phyloP scores from a whole-genome alignment of 345 rosid species.

The Populus pruinosa region DNA sequence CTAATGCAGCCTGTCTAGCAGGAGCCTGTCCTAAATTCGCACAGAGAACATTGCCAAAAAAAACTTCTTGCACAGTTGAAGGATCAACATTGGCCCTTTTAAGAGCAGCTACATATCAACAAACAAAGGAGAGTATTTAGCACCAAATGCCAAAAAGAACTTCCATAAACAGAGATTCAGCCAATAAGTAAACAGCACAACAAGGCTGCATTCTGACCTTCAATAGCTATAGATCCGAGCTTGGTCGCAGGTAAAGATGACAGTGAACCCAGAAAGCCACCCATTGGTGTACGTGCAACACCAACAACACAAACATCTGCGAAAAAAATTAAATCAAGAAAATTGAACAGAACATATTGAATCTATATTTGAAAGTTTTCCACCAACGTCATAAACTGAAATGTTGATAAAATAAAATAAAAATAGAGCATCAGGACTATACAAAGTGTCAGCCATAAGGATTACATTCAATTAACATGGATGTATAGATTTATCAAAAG shows the following conservation, averaged over 20 bases:
- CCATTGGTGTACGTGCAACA: slow-evolving; percentile 96
- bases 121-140: background rate
- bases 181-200: background rate
- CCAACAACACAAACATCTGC: slow-evolving; percentile 97
- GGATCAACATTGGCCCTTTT: slow-evolving; percentile 87
- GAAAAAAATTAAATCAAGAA: slow-evolving; percentile 12
- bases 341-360: background rate
- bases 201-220: slow-evolving; percentile 40
- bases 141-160: background rate
- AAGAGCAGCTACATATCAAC: slow-evolving; percentile 66
- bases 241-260: slow-evolving; percentile 86
- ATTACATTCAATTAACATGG: no score
- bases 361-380: background rate
- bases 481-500: background rate
- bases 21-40: slow-evolving; percentile 99
- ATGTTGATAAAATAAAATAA: no score
- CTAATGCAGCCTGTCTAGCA: slow-evolving; percentile 95
- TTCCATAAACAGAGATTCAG: slow-evolving; percentile 3
- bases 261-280: slow-evolving; percentile 84
- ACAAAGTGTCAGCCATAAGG: background rate
- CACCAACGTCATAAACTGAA: background rate
- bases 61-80: slow-evolving; percentile 82
- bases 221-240: slow-evolving; percentile 86
- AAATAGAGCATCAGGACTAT: no score
- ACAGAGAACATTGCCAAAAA: slow-evolving; percentile 90